Conservation (phyloP, 2,329 filamentous ascomycete genomes). For the Xylaria digitata region DNA sequence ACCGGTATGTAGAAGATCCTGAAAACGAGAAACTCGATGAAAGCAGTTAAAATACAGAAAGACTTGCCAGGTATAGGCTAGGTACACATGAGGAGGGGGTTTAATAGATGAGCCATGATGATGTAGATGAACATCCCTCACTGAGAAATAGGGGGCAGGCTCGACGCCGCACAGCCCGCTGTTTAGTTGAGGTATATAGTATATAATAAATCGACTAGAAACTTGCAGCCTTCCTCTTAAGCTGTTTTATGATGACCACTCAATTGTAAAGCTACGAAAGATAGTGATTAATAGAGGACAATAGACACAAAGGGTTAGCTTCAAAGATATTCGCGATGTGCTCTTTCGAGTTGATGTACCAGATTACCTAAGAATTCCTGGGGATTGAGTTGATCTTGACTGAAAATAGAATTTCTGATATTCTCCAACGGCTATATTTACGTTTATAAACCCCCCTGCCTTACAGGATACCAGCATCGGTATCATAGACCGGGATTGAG, state of each 20-base stretch:
- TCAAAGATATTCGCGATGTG: neutral
- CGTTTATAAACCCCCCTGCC: no score
- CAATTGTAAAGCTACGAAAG: neutral
- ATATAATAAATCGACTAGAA: neutral
- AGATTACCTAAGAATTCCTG: no score
- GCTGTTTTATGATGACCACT: no score
- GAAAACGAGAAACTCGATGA: neutral
- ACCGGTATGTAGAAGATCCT: constrained; percentile 18
- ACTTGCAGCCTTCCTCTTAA: no score
- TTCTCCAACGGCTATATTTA: no score
- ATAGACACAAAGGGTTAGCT: neutral
- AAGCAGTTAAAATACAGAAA: constrained; percentile 1
- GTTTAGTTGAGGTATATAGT: neutral
- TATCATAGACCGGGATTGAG: neutral
- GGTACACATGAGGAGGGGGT: neutral
- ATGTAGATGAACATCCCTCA: neutral
- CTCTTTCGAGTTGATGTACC: no score
- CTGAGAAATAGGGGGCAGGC: neutral
- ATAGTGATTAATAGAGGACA: neutral
- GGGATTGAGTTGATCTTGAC: no score
- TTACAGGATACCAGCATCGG: neutral
- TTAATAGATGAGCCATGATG: neutral
- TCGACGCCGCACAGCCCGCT: neutral
- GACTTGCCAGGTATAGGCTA: neutral
- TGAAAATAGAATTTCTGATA: no score